Percentiles rank a stretch among this genome's conserved stretches.
phyloP scores from a whole-genome alignment of 225 moss, liverwort and hornwort species.

The Polytrichum formosum region DNA sequence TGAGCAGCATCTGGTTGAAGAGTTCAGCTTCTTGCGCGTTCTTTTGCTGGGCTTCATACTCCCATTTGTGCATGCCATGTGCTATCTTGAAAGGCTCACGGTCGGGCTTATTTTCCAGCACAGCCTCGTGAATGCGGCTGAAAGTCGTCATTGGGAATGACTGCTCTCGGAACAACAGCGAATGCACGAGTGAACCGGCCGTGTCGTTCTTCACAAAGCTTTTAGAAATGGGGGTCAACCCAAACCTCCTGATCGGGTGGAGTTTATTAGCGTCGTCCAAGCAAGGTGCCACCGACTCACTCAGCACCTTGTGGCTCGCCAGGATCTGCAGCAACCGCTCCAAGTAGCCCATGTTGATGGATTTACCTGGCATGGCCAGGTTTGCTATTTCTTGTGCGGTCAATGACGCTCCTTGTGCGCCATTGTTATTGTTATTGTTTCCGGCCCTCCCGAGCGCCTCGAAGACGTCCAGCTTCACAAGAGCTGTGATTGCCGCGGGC shows the following conservation, averaged over 20 bases:
- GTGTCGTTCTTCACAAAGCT: constrained; percentile 1
- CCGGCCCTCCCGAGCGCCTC: no score
- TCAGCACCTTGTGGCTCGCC: constrained; percentile 2
- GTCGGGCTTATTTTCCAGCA: background rate
- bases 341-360: no score
- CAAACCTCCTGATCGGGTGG: background rate
- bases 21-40: background rate
- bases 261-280: background rate
- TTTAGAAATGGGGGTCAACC: background rate
- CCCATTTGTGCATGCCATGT: background rate
- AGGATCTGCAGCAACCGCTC: constrained; percentile 2
- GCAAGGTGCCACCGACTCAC: background rate
- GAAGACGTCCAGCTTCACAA: no score
- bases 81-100: background rate
- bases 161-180: background rate
- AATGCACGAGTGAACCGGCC: background rate
- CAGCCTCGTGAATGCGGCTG: constrained; percentile 3
- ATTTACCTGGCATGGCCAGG: no score
- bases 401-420: no score
- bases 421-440: no score
- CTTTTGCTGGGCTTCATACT: background rate
- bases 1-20: background rate
- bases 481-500: no score
- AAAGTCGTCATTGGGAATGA: background rate
- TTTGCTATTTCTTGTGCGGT: no score